Base-by-base conservation (phyloP, 2,329 filamentous ascomycete species). In the Orbilia oligospora region DNA sequence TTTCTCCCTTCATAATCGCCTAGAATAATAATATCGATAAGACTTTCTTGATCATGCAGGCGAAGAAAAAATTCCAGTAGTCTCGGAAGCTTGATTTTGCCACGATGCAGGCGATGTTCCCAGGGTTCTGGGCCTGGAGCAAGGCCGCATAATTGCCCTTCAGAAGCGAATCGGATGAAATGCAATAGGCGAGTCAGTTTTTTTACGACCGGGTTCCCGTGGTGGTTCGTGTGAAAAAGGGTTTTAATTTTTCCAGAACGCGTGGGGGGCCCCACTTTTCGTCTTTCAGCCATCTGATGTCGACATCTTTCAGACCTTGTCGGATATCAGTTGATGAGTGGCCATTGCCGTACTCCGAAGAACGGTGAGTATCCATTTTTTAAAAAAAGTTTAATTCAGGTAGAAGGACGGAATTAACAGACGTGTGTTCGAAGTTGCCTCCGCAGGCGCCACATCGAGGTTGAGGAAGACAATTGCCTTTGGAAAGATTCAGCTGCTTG, bases 201-300 rank as follows among this genome's bases (percentile, higher is more conserved):
- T 30, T 30, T 30, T 41, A 41, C 38, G 38, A 41, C 1, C 12
- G 12, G 38, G 36, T 9, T 30, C 8, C 4, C 44, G 22, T 14
- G 64, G 27, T 64, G 9, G 27, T 18, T 49, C 41, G 18, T 53
- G 27, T 27, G 33, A 67, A 38, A 10, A 30, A 6, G 46, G n/a
- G n/a, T n/a, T n/a, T n/a, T n/a, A n/a, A n/a, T 33, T 49, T 49
- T 38, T 67, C 30, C 46, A 53, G 24, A 27, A 18, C 38, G 22
- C 33, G 33, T 53, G 30, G 33, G 22, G 41, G 65, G 65, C 70
- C 38, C 65, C 71, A 65, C 64, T 38, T 44, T 69, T 76, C 71
- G 66, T 63, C 66, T 71, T 77, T 67, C 49, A 67, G 58, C 56
- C 58, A 66, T 71, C 16, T 33, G 58, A 77, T 77, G 72, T 77